Base-by-base conservation (phyloP, 495 filamentous ascomycete species). In the Lasiosphaeris hirsuta region DNA sequence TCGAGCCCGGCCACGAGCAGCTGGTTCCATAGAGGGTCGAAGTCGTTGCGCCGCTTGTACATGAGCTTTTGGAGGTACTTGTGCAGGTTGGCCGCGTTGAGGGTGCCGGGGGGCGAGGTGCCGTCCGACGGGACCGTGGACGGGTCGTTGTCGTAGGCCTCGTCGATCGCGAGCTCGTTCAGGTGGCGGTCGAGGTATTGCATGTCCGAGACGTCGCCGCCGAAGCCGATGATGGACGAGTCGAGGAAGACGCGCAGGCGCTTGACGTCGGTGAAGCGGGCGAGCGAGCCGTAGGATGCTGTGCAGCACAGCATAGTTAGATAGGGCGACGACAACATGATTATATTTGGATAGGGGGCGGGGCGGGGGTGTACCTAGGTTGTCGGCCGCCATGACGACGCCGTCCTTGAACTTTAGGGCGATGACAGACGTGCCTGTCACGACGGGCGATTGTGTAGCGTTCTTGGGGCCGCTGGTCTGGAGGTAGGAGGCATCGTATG, bases 221-320 rank as follows among this genome's bases (percentile, higher is more conserved):
- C 87, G 78, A 96, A 93, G 59, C 90, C 88, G 69, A 97, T 74
- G 54, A 97, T 74, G 30, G 88, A 86, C 40, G 83, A 77, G 62
- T 84, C 80, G 74, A 86, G 86, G 75, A 98, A 97, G 57, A 83
- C 79, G 59, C 88, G 89, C 57, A 98, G 88, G 55, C 83, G 81
- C 75, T 97, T 92, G 63, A 97, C 90, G 74, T 96, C 89, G 64
- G 90, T 90, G 81, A 97, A 98, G 64, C 94, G 91, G 39, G 94
- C 91, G 51, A 98, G 87, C 54, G 93, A 96, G 64, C 94, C 94
- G 75, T 98, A 98, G 47, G 95, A 97, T 58, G 94, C 94, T 96
- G 57, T 19, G 7, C 3, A 9, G 15, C 2, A 4, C 13, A 7
- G 14, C 13, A 9, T 39, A n/a, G 51, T 53, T 50, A 52, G 54